phyloP scores from a whole-genome alignment of 768 basidiomycete genomes.

The Phlegmacium glaucopus region DNA sequence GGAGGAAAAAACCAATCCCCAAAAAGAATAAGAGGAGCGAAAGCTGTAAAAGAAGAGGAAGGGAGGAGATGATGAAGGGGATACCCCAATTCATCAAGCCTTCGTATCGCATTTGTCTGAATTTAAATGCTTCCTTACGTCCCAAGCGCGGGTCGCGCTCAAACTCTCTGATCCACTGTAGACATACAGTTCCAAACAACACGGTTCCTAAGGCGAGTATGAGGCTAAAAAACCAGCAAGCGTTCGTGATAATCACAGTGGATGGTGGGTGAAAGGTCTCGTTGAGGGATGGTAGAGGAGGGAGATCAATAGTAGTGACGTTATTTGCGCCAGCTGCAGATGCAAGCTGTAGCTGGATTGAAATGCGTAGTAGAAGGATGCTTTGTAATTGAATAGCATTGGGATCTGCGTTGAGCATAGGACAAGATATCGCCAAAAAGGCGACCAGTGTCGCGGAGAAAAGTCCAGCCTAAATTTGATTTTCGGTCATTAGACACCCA shows the following conservation, averaged over 20 bases:
- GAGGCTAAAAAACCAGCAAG: slow-evolving; percentile 19
- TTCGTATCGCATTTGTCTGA: slow-evolving; percentile 27
- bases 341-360: neutral
- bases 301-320: neutral
- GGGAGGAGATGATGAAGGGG: slow-evolving; percentile 20
- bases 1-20: slow-evolving; percentile 25
- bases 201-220: slow-evolving; percentile 17
- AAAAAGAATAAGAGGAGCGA: slow-evolving; percentile 28
- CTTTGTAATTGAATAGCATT: slow-evolving; percentile 23
- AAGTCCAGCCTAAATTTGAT: slow-evolving; percentile 35
- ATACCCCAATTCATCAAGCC: slow-evolving; percentile 27
- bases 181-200: slow-evolving; percentile 18
- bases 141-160: slow-evolving; percentile 14
- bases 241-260: slow-evolving; percentile 14
- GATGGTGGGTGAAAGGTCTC: slow-evolving; percentile 6
- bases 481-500: neutral
- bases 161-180: slow-evolving; percentile 23
- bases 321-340: slow-evolving; percentile 4
- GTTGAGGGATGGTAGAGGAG: slow-evolving; percentile 2
- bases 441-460: slow-evolving; percentile 37
- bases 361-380: slow-evolving; percentile 4
- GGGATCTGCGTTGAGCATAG: slow-evolving; percentile 27
- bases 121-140: slow-evolving; percentile 14
- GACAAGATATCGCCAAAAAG: slow-evolving; percentile 35
- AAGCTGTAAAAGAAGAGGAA: slow-evolving; percentile 27